Conservation (phyloP, 2,329 filamentous ascomycete genomes). For the Metarhizium rileyi region DNA sequence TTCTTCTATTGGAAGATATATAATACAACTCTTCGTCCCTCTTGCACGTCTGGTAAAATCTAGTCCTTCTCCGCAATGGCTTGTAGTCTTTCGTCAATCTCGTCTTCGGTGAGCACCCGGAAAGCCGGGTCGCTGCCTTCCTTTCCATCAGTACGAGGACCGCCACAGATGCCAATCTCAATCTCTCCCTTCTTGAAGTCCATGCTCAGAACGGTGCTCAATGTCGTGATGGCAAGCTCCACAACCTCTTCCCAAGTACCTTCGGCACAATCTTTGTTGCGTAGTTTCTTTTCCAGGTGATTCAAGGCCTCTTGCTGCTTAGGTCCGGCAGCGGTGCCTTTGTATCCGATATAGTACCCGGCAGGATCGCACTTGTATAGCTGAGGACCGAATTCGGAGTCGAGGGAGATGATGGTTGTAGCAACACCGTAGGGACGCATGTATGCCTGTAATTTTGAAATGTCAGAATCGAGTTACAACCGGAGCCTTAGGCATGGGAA, state of each 20-base stretch:
- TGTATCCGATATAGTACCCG: constrained; percentile 97
- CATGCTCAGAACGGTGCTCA: constrained; percentile 94
- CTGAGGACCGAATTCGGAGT: constrained; percentile 85
- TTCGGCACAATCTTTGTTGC: constrained; percentile 93
- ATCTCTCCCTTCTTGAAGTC: constrained; percentile 99
- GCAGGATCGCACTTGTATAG: constrained; percentile 98
- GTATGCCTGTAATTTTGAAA: constrained; percentile 55
- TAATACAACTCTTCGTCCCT: neutral
- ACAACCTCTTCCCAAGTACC: constrained; percentile 96
- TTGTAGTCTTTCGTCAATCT: constrained; percentile 97
- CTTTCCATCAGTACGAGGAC: constrained; percentile 70
- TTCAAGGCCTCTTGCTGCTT: constrained; percentile 99
- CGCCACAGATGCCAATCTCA: constrained; percentile 94
- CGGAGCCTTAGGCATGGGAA: neutral
- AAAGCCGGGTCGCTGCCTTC: constrained; percentile 74
- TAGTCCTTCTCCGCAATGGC: constrained; percentile 98
- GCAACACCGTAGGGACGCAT: constrained; percentile 97
- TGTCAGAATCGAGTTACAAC: neutral
- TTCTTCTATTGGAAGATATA: constrained; percentile 1
- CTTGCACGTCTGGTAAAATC: constrained; percentile 18
- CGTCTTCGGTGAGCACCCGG: constrained; percentile 85
- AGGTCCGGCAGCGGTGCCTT: constrained; percentile 90
- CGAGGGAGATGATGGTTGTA: constrained; percentile 87
- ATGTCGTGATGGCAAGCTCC: constrained; percentile 86
- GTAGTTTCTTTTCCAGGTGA: constrained; percentile 98